A percentile compares a stretch with the other conserved stretches of the same genome.
These are phyloP conservation scores for Margaritispora aquatica DNA, from an alignment of 495 filamentous ascomycete genomes.

Conservation along the genomic window DNA sequence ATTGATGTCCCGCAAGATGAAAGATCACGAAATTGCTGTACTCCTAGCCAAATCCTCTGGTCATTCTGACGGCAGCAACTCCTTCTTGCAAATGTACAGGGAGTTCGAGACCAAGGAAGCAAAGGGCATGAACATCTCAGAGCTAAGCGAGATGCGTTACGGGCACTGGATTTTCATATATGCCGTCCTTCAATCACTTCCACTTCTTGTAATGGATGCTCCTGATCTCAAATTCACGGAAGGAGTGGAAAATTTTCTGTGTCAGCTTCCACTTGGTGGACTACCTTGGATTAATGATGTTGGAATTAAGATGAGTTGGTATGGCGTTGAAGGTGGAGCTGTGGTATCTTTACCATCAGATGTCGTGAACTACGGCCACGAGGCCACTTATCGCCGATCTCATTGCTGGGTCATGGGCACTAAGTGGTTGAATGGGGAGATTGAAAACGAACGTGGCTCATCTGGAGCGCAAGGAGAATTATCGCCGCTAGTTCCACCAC, in stretches of 20 bases:
- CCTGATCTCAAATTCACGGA: constrained; percentile 69
- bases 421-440: constrained; percentile 46
- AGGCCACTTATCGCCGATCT: constrained; percentile 82
- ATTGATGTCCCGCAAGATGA: constrained; percentile 56
- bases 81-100: constrained; percentile 74
- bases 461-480: background rate
- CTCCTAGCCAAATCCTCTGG: constrained; percentile 75
- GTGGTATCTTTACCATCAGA: constrained; percentile 74
- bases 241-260: constrained; percentile 95
- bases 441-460: background rate
- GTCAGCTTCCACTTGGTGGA: constrained; percentile 74
- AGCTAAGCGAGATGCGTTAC: constrained; percentile 68
- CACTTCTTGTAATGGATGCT: constrained; percentile 84
- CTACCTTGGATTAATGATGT: constrained; percentile 79
- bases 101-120: constrained; percentile 75
- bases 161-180: constrained; percentile 97
- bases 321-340: constrained; percentile 65
- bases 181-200: constrained; percentile 81
- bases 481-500: constrained; percentile 18
- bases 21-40: constrained; percentile 67
- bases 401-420: constrained; percentile 89
- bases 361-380: constrained; percentile 80
- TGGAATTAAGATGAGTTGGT: constrained; percentile 65
- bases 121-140: constrained; percentile 61
- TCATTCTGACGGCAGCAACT: constrained; percentile 48